Evolutionary conservation across 129 eudicot genomes (phyloP), one percentile per base, ranked within the genome.

Genomic region (Chrysanthemum seticuspe): DNA sequence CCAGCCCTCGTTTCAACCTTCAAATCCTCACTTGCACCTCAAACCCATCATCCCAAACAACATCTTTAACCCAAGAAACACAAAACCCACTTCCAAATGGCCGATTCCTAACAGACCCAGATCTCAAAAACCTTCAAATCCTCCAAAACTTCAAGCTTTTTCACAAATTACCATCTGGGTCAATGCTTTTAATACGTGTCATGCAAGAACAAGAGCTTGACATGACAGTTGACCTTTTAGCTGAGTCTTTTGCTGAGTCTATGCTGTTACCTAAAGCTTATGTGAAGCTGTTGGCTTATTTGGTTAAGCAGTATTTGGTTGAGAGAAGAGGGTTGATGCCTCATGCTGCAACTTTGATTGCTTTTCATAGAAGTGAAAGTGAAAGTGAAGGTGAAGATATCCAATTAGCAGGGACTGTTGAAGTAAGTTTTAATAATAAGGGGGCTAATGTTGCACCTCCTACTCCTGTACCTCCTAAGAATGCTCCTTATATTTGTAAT

Each of bases 241-340:
- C 99, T n/a, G 97, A 88, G 54, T 95, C 99, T 4, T 95, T 95
- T 76, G 97, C 88, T 0, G 99, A 91, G 57, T 84, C 97, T 7
- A 90, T 95, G 97, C 7, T 85, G 75, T 44, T 88, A 79, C 89
- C 96, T 21, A 73, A 73, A 7, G 89, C 82, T 57, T 95, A 90
- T 77, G 82, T 83, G 9, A 90, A 74, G 19, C 57, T 88, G 6
- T 66, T 95, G 83, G 94, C 85, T 72, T 88, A 79, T 67, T 55
- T 95, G 76, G 96, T 88, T 15, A 95, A 87, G 76, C 88, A 90
- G 64, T 91, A 95, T 44, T 54, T 95, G 78, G 68, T 78, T 74
- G 97, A 91, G 80, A 82, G 96, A 87, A 85, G 88, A 50, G 76
- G 57, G 36, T 57, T 79, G 72, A 75, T 95, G 91, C 99, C 99